These are phyloP conservation scores for Trichoderma atroviride DNA, from an alignment of 2,329 filamentous ascomycete species.

Conservation along the genomic window DNA sequence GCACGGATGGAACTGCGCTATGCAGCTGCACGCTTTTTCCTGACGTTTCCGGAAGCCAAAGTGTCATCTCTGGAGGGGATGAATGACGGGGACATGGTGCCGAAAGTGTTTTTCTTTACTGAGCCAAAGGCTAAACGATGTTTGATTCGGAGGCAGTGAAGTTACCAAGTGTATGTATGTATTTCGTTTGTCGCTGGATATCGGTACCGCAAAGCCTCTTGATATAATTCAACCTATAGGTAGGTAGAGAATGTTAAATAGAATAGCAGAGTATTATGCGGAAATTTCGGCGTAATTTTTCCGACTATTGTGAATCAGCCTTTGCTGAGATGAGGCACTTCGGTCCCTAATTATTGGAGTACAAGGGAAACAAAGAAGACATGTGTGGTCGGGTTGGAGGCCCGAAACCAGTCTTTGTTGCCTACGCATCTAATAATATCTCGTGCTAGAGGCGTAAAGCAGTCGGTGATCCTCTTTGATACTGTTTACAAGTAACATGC, in stretches of 20 bases:
- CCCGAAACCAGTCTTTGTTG: background rate
- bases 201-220: too few relatives aligned
- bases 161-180: too few relatives aligned
- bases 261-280: background rate
- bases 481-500: background rate
- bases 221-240: too few relatives aligned
- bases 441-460: background rate
- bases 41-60: conserved; percentile 43
- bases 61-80: conserved; percentile 39
- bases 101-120: conserved; percentile 37
- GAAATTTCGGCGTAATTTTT: background rate
- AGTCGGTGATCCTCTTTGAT: background rate
- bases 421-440: background rate
- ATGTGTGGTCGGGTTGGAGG: too few relatives aligned
- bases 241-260: fast-evolving
- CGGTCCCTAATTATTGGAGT: too few relatives aligned
- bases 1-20: conserved; percentile 58
- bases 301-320: background rate
- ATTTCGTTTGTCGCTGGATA: too few relatives aligned
- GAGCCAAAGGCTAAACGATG: conserved; percentile 37
- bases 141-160: conserved; percentile 24
- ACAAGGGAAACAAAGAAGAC: background rate
- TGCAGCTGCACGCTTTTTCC: conserved; percentile 54
- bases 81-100: conserved; percentile 40
- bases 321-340: background rate